Base-by-base conservation (phyloP, 1,284 basidiomycete species). In the Athelia psychrophila region DNA sequence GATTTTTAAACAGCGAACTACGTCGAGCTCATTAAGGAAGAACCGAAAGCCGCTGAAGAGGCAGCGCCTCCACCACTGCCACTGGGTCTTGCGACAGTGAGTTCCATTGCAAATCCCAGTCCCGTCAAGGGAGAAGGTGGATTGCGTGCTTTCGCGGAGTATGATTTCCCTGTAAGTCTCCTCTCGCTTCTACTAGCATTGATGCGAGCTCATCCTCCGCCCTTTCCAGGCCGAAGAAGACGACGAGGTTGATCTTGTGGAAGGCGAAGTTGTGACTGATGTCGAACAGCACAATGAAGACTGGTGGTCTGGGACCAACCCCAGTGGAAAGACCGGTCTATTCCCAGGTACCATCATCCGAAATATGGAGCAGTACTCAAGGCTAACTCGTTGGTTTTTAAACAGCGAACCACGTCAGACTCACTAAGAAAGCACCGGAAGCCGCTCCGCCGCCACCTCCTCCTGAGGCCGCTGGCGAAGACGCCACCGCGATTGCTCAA, bases 191-290 rank as follows among this genome's bases (percentile, higher is more conserved):
- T 8, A 6, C 13, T 18, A n/a, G 8, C 18, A 45, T 30, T 13
- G 27, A 6, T 13, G 5, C 13, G 13, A 13, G 13, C 48, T 48
- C n/a, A 30, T 10, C 1, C 9, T 19, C 23, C 42, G 6, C 44
- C 8, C 6, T 30, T 8, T 42, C 5, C n/a, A 85, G 80, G 86
- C 86, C 23, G 74, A 81, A 9, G 91, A 93, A 68, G 88, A 93
- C 56, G 93, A 94, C 63, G 94, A 97, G 65, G 84, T 96, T 71
- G 69, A 71, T 49, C 77, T 97, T 19, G 60, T 74, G 2, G 93
- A 95, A 66, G 94, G 92, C 48, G 91, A 95, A 64, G 69, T 86
- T 33, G 84, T 96, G 50, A 82, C 88, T 50, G 80, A 90, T 57
- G 84, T 96, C 46, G 91, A 95, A 60, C 71, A 80, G 63, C 60